Base-by-base conservation (phyloP, 345 rosid species). In the Aethionema arabicum region DNA sequence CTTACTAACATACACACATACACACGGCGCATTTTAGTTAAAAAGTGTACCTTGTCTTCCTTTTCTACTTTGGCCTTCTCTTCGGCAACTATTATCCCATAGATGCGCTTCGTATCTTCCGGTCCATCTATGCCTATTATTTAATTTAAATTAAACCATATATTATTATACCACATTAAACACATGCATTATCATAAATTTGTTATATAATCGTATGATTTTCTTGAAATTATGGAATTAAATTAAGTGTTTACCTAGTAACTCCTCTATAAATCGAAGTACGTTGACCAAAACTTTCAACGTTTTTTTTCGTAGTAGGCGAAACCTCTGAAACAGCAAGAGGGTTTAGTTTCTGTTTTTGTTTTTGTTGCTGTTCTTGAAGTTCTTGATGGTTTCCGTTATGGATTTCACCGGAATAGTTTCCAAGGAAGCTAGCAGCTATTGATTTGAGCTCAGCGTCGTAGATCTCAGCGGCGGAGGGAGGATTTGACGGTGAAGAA, bases 31-130 rank as follows among this genome's bases (percentile, higher is more conserved):
- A 70, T 33, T 66, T 48, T 70, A 69, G 70, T 36, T 16, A 27
- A 59, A 59, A 14, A 11, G 4, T 8, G 50, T 78, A 90, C 97
- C 97, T 87, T 90, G 97, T 66, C 97, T 82, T 54, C 97, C 97
- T 68, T 87, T 87, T 64, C 97, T 85, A 41, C 91, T 83, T 49
- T 90, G 95, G 16, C 97, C 97, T 85, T 87, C 95, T 66, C 97
- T 85, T 78, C 90, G 77, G 70, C 95, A 86, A 63, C 97, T 90
- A 67, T 86, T 90, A 66, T 90, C 97, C 95, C 96, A 88, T 67
- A 88, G 76, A 76, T 88, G 96, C 71, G 96, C 96, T 84, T 88
- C 96, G 66, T 86, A 88, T 73, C 96, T 88, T 6, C 96, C 93
- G 0, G 96, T 88, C 96, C 96, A 88, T 75, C 96, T 79, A 81